These are phyloP conservation scores for Orbilia ellipsospora DNA, from an alignment of 2,329 filamentous ascomycete species.

Conservation along the genomic window DNA sequence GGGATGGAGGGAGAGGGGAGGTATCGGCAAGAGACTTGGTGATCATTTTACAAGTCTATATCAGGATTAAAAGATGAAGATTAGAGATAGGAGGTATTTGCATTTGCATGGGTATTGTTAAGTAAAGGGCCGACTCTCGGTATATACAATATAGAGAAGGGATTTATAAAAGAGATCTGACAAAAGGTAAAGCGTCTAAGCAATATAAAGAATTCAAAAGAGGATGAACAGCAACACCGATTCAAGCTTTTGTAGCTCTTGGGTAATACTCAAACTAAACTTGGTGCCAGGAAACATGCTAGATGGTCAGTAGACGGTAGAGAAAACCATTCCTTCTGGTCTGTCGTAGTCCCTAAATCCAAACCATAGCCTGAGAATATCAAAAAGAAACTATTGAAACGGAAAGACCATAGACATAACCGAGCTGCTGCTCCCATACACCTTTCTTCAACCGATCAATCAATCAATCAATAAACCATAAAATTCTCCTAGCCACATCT, in stretches of 20 bases:
- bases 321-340: no score
- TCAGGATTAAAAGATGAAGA: background rate
- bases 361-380: no score
- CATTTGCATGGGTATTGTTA: conserved; percentile 21
- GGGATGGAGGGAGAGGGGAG: conserved; percentile 71
- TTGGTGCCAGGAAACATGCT: no score
- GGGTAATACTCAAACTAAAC: background rate
- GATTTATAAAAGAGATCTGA: no score
- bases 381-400: background rate
- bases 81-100: no score
- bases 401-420: background rate
- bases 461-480: background rate
- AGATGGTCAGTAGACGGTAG: no score
- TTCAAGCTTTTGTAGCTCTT: no score
- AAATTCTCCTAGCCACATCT: background rate
- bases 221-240: background rate
- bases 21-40: conserved; percentile 79
- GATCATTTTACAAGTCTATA: conserved; percentile 20
- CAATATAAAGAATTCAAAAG: background rate
- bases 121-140: conserved; percentile 17
- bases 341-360: no score
- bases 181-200: background rate
- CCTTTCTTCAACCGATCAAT: no score
- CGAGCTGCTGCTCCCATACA: background rate
- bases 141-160: conserved; percentile 41